These are phyloP conservation scores for Golubevia sp. DNA, from an alignment of 1,284 basidiomycete species.

Conservation along the genomic window DNA sequence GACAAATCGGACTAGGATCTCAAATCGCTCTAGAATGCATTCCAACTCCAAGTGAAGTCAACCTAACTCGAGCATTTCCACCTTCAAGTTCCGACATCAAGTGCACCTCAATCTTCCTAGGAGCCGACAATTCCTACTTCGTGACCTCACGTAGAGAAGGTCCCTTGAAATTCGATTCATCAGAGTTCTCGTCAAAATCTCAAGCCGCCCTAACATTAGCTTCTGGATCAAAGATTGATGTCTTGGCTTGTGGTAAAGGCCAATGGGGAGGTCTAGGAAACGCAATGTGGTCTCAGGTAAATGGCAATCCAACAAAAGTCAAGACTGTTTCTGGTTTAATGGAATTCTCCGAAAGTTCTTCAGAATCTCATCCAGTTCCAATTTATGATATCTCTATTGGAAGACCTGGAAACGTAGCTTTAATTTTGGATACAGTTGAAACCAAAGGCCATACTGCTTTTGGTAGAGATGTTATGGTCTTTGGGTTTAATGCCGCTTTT, in stretches of 20 bases:
- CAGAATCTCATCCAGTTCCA: conserved; percentile 75
- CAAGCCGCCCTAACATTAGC: background rate
- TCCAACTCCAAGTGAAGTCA: conserved; percentile 81
- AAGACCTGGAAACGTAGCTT: conserved; percentile 67
- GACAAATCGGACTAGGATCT: conserved; percentile 80
- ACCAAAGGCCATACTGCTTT: conserved; percentile 56
- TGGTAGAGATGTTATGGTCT: conserved; percentile 67
- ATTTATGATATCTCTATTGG: conserved; percentile 75
- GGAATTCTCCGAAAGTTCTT: conserved; percentile 67
- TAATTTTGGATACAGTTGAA: conserved; percentile 48
- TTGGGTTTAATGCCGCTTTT: conserved; percentile 60
- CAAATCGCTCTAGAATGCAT: conserved; percentile 74
- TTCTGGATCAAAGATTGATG: conserved; percentile 63
- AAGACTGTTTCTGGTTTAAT: conserved; percentile 81
- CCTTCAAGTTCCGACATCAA: conserved; percentile 62
- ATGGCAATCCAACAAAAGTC: conserved; percentile 74
- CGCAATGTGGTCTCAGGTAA: conserved; percentile 75
- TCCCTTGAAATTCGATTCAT: conserved; percentile 1
- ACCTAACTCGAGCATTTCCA: conserved; percentile 71
- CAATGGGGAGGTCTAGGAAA: conserved; percentile 86
- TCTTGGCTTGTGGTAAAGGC: conserved; percentile 81
- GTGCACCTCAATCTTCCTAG: conserved; percentile 37
- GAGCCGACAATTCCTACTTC: conserved; percentile 51
- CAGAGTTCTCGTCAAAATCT: background rate
- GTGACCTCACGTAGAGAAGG: conserved; percentile 62